Percentiles rank a stretch among this genome's conserved stretches.
Conservation (phyloP, 2,329 filamentous ascomycete species). For the Aurifilum marmelostoma region DNA sequence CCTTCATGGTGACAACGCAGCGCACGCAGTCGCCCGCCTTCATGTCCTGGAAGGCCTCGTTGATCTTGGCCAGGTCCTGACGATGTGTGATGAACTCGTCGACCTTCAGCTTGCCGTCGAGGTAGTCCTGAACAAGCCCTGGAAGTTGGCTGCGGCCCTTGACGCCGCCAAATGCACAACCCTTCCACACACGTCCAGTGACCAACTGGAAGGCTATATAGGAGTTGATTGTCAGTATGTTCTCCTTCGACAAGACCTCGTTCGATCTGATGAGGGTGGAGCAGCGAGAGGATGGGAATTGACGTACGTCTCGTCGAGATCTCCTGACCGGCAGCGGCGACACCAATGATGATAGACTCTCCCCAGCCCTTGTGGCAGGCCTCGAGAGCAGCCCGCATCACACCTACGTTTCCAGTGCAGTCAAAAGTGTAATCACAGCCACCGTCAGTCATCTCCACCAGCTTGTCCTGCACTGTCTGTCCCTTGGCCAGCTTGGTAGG, state of each 20-base stretch:
- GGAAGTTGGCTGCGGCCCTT: slow-evolving; percentile 94
- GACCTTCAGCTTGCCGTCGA: slow-evolving; percentile 88
- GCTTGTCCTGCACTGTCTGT: slow-evolving; percentile 86
- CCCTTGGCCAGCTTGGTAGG: slow-evolving; percentile 73
- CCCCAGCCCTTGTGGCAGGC: slow-evolving; percentile 99
- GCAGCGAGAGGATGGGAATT: background rate
- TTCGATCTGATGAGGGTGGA: background rate
- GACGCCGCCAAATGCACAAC: slow-evolving; percentile 96
- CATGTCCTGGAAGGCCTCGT: slow-evolving; percentile 87
- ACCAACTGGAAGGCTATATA: slow-evolving; percentile 86
- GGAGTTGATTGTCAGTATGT: background rate
- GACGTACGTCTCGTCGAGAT: slow-evolving; percentile 90
- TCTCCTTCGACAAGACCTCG: background rate
- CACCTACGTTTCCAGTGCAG: slow-evolving; percentile 94
- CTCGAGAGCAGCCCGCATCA: slow-evolving; percentile 95
- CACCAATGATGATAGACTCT: slow-evolving; percentile 96
- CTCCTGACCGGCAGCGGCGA: slow-evolving; percentile 94
- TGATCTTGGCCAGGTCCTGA: slow-evolving; percentile 80
- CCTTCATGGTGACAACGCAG: slow-evolving; percentile 76
- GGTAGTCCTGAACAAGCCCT: slow-evolving; percentile 85
- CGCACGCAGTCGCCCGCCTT: slow-evolving; percentile 96
- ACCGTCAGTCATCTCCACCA: slow-evolving; percentile 97
- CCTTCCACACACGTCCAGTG: slow-evolving; percentile 96
- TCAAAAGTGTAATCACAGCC: slow-evolving; percentile 99
- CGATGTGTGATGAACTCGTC: slow-evolving; percentile 99